A percentile compares a stretch with the other conserved stretches of the same genome.
Evolutionary conservation across 2,329 filamentous ascomycete species (phyloP).

Genomic region (Colletotrichum phormii): DNA sequence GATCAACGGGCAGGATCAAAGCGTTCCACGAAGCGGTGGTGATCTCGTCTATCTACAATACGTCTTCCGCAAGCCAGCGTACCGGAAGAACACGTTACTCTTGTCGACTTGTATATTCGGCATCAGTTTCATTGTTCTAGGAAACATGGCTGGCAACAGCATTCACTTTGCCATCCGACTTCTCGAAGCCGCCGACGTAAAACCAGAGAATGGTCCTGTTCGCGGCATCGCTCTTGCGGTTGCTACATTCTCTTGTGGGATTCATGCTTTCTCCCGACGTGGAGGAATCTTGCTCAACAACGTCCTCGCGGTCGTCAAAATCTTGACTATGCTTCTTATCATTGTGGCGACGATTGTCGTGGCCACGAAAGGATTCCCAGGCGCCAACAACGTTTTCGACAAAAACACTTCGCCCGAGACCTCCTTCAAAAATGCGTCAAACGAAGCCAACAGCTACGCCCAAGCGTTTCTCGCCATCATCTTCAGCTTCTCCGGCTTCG

Average conservation of each 20-base stretch:
- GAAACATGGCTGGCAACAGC: slow-evolving; percentile 62
- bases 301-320: slow-evolving; percentile 60
- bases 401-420: slow-evolving; percentile 42
- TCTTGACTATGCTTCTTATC: slow-evolving; percentile 59
- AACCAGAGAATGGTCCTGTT: slow-evolving; percentile 47
- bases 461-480: slow-evolving; percentile 58
- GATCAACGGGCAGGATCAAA: slow-evolving; percentile 48
- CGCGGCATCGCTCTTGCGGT: slow-evolving; percentile 60
- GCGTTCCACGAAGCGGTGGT: slow-evolving; percentile 6
- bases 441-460: slow-evolving; percentile 47
- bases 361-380: slow-evolving; percentile 42
- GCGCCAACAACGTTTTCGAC: slow-evolving; percentile 40
- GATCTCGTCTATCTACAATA: slow-evolving; percentile 53
- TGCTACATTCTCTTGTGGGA: slow-evolving; percentile 56
- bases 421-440: slow-evolving; percentile 41
- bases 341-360: slow-evolving; percentile 48
- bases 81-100: slow-evolving; percentile 48
- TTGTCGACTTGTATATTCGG: slow-evolving; percentile 58
- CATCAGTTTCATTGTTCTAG: slow-evolving; percentile 56
- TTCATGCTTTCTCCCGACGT: slow-evolving; percentile 60
- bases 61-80: slow-evolving; percentile 52
- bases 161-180: slow-evolving; percentile 57
- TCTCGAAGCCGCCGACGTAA: slow-evolving; percentile 48
- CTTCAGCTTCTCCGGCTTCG: slow-evolving; percentile 51
- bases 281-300: slow-evolving; percentile 65